A percentile compares a stretch with the other conserved stretches of the same genome.
Evolutionary conservation across 1,284 basidiomycete species (phyloP).

Genomic region (Trichosporon sp.): DNA sequence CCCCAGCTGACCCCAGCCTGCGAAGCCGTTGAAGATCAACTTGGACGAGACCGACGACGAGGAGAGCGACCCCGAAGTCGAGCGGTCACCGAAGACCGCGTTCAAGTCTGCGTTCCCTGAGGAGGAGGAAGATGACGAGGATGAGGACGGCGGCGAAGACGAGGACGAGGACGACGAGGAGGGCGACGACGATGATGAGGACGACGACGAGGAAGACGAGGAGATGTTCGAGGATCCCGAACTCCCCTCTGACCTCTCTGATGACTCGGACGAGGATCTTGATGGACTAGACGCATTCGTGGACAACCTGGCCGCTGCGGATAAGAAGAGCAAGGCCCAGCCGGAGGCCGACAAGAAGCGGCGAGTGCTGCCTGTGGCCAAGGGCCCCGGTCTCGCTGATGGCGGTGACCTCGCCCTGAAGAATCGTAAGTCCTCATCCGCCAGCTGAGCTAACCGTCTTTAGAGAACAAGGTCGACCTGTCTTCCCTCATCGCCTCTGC

Average conservation of each 20-base stretch:
- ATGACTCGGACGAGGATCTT: slow-evolving; percentile 56
- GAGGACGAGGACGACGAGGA: slow-evolving; percentile 51
- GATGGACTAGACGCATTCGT: slow-evolving; percentile 68
- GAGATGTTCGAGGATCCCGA: slow-evolving; percentile 50
- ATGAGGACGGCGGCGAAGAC: slow-evolving; percentile 43
- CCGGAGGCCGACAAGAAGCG: slow-evolving; percentile 61
- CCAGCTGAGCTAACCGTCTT: slow-evolving; percentile 10
- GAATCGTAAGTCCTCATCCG: slow-evolving; percentile 30
- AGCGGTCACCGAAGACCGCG: slow-evolving; percentile 60
- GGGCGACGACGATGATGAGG: slow-evolving; percentile 48
- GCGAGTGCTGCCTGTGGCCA: slow-evolving; percentile 47
- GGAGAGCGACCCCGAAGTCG: slow-evolving; percentile 53
- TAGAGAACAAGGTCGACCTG: slow-evolving; percentile 48
- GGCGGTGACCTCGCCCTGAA: slow-evolving; percentile 39
- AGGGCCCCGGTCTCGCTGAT: slow-evolving; percentile 37
- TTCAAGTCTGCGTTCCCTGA: slow-evolving; percentile 25
- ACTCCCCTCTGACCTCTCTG: slow-evolving; percentile 57
- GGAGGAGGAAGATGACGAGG: slow-evolving; percentile 30
- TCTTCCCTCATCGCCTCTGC: slow-evolving; percentile 57
- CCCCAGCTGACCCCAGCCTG: slow-evolving; percentile 18
- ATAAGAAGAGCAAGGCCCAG: slow-evolving; percentile 67
- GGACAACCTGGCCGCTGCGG: slow-evolving; percentile 58
- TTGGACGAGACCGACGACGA: slow-evolving; percentile 43
- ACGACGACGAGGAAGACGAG: slow-evolving; percentile 51
- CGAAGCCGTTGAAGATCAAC: slow-evolving; percentile 39